Base-by-base conservation (phyloP, 2,329 filamentous ascomycete genomes). In the Phoma sp. region DNA sequence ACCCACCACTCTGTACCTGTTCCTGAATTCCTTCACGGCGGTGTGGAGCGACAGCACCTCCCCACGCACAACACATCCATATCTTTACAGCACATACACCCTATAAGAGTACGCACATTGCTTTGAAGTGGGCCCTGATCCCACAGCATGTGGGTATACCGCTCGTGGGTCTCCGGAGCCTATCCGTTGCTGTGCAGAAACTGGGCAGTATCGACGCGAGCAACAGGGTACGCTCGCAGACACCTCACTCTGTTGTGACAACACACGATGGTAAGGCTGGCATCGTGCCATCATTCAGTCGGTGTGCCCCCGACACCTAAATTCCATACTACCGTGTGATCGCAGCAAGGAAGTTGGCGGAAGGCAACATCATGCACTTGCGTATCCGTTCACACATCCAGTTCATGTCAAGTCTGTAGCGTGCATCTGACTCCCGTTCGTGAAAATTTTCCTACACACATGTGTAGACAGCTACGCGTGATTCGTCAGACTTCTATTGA, bases 21-120 rank as follows among this genome's bases (percentile, higher is more conserved):
- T 61, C 68, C 68, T 68, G 65, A 60, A 57, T 40, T 58, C 31
- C 51, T 44, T 55, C 46, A 43, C 50, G 60, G 69, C 69, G 69
- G 69, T 72, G 69, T 72, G 63, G 65, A 64, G 48, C 60, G 58
- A 60, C 62, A 63, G 46, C 64, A 64, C 57, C 56, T 45, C 57
- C 61, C 44, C 50, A 49, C 60, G 64, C 60, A 65, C 68, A 72
- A 54, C 67, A 55, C 67, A 69, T 55, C 44, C 38, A 29, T 15
- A 17, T 45, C 36, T 19, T 43, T 57, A 40, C 56, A 49, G 49
- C 24, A 36, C 35, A 33, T 53, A 50, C 41, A 54, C 68, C 62
- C 64, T 17, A 67, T 71, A 50, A 58, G 27, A 60, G 39, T 60
- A 46, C 32, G 46, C 43, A 45, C 44, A 52, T 57, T 41, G 46